Evolutionary conservation across 148 eudicot genomes (phyloP).

Genomic region (Nepenthes mirabilis): DNA sequence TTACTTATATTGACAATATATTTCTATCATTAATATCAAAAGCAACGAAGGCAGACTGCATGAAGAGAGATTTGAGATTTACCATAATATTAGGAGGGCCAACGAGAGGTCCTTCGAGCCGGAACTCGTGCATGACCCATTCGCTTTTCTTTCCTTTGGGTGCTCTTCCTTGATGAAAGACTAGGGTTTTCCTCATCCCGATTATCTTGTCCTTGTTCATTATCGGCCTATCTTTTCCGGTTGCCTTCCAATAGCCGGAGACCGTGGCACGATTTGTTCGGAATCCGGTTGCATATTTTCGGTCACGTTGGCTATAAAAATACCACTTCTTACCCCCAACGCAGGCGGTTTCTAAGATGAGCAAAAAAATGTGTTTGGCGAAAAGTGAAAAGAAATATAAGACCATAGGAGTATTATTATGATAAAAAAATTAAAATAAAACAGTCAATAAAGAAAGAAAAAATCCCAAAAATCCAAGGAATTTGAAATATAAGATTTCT

Average conservation of each 20-base stretch:
- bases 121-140: conserved; percentile 97
- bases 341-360: conserved; percentile 41
- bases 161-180: conserved; percentile 83
- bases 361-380: too few relatives aligned
- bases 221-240: conserved; percentile 74
- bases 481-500: too few relatives aligned
- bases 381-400: background rate
- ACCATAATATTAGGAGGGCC: conserved; percentile 20
- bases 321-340: conserved; percentile 94
- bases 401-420: background rate
- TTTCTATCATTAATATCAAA: too few relatives aligned
- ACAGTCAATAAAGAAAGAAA: too few relatives aligned
- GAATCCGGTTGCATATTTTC: conserved; percentile 80
- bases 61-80: too few relatives aligned
- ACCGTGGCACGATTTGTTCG: conserved; percentile 81
- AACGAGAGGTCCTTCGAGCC: conserved; percentile 48
- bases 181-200: conserved; percentile 91
- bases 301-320: conserved; percentile 75
- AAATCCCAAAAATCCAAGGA: too few relatives aligned
- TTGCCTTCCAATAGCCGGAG: conserved; percentile 95
- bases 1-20: too few relatives aligned
- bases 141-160: conserved; percentile 80
- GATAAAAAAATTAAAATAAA: too few relatives aligned
- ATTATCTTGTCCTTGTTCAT: conserved; percentile 29
- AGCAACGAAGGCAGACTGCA: too few relatives aligned